A percentile compares a stretch with the other conserved stretches of the same genome.
phyloP scores from a whole-genome alignment of 345 rosid genomes.

The Corymbia maculata region DNA sequence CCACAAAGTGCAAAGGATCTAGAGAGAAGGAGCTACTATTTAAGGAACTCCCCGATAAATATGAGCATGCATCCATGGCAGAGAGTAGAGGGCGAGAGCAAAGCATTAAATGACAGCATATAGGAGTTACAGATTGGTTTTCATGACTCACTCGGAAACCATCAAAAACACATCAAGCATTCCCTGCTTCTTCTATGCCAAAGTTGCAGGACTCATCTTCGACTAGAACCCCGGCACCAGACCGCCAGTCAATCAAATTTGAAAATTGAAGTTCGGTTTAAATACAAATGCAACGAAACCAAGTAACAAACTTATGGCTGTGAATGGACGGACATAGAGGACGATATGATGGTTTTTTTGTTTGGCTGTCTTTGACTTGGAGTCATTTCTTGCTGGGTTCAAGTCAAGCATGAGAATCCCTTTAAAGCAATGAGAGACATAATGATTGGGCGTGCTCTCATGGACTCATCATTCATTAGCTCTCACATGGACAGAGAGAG shows the following conservation, averaged over 20 bases:
- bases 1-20: background rate
- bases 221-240: background rate
- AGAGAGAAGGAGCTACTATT: background rate
- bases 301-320: background rate
- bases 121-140: background rate
- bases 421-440: slow-evolving; percentile 1
- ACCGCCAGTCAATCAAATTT: background rate
- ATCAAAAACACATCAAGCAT: background rate
- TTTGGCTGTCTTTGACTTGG: background rate
- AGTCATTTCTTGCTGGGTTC: background rate
- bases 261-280: background rate
- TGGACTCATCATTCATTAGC: background rate
- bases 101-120: background rate
- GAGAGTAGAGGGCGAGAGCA: background rate
- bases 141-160: background rate
- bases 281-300: background rate
- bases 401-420: slow-evolving; percentile 5
- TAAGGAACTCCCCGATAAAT: background rate
- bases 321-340: background rate
- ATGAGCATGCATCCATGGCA: background rate
- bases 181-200: background rate
- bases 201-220: background rate
- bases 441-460: slow-evolving; percentile 14
- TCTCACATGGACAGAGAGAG: slow-evolving; percentile 1
- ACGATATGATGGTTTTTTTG: background rate